Base-by-base conservation (phyloP, 805 yeast genomes). In the Metschnikowia colocasiae region DNA sequence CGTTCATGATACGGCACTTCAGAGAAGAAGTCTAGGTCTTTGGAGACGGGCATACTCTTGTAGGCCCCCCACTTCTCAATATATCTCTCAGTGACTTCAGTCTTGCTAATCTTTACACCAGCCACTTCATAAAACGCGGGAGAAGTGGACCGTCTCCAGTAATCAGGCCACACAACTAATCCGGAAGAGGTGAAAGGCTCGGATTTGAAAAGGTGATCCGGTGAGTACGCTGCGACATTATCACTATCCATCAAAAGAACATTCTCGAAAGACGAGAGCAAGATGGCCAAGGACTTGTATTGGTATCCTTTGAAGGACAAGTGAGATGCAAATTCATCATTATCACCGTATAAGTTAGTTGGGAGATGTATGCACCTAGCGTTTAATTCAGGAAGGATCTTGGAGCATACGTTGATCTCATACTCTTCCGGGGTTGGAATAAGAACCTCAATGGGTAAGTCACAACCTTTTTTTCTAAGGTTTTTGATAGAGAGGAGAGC, bases 131-230 rank as follows among this genome's bases (percentile, higher is more conserved):
- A 88, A 57, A 77, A 84, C 32, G 68, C 67, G 5, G 96, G 95
- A 1, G 87, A 79, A 1, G 91, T 86, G 6, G 91, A 81, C 54
- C 96, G 75, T 63, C 83, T 79, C 96, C 96, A 88, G 63, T 82
- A 88, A 64, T 88, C 96, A 1, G 95, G 95, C 92, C 95, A 88
- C 2, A 82, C 71, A 27, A 84, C 73, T 62, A 84, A 62, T 3
- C 87, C 85, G 32, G 67, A 63, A 12, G 66, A 60, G 25, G 49
- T 71, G 64, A 78, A 87, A 1, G 87, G 82, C 38, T 81, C 80
- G 10, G 68, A 64, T 3, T 67, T 68, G 60, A 88, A 85, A 19
- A 87, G 60, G 16, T 63, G 61, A 54, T 82, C 86, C 2, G 92
- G 84, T 10, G 82, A 74, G 56, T 73, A 75, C 2, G 84, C 78